phyloP scores from a whole-genome alignment of 768 basidiomycete species.

The Sporobolomyces pararoseus region DNA sequence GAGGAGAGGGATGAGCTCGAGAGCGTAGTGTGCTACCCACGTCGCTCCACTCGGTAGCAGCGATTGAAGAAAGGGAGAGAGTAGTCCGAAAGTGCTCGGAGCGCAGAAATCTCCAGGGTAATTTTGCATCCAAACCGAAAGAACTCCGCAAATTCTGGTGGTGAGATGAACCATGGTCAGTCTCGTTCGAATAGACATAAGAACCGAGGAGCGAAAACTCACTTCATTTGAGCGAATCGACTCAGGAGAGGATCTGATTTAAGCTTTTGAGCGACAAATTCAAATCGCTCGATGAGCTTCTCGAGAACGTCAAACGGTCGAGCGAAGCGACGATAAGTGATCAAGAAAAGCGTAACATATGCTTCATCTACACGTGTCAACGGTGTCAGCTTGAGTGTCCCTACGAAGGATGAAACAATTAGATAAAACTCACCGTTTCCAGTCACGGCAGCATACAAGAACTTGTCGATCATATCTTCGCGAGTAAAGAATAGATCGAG shows the following conservation, averaged over 20 bases:
- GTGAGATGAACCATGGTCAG: background rate
- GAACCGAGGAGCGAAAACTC: background rate
- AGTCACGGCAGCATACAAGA: conserved; percentile 44
- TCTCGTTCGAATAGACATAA: background rate
- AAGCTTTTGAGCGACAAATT: conserved; percentile 28
- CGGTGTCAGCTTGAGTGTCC: background rate
- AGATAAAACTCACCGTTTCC: conserved; percentile 40
- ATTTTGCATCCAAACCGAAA: conserved; percentile 41
- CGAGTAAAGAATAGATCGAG: conserved; percentile 42
- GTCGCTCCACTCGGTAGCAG: conserved; percentile 35
- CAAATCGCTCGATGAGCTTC: conserved; percentile 42
- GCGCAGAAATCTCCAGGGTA: conserved; percentile 45
- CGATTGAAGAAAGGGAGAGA: conserved; percentile 37
- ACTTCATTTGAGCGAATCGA: conserved; percentile 45
- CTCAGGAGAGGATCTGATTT: conserved; percentile 41
- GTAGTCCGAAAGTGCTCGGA: conserved; percentile 24
- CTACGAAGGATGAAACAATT: background rate
- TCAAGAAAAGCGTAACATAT: conserved; percentile 44
- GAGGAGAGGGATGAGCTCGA: conserved; percentile 43
- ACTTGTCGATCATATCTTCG: conserved; percentile 46
- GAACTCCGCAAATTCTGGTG: conserved; percentile 41
- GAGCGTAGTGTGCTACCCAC: conserved; percentile 45
- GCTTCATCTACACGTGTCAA: conserved; percentile 42
- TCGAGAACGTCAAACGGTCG: conserved; percentile 43
- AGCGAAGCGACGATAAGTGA: conserved; percentile 44